These are phyloP conservation scores for Tolypocladium endophyticum DNA, from an alignment of 2,329 filamentous ascomycete species.

Conservation along the genomic window DNA sequence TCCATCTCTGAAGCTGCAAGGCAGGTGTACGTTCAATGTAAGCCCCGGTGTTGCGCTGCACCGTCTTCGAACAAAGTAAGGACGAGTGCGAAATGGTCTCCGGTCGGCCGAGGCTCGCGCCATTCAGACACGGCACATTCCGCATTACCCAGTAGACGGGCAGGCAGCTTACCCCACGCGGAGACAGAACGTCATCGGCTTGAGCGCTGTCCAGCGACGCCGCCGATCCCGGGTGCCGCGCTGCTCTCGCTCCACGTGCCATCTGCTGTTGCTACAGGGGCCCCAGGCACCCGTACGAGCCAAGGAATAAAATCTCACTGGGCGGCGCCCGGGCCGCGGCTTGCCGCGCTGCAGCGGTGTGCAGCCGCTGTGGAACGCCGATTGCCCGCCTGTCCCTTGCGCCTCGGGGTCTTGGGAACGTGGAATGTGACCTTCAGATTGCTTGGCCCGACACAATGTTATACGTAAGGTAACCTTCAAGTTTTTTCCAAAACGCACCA, in stretches of 20 bases:
- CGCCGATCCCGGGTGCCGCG: not conserved
- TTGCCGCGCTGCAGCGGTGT: not conserved
- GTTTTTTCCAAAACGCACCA: not conserved
- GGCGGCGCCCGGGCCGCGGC: not conserved
- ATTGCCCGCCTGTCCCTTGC: not conserved
- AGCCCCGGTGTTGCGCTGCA: too few relatives aligned
- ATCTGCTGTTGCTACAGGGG: not conserved
- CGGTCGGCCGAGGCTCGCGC: not conserved
- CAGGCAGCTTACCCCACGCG: not conserved
- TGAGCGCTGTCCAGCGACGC: not conserved
- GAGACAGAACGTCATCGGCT: not conserved
- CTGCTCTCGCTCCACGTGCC: not conserved
- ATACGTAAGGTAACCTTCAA: not conserved
- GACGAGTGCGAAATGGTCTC: too few relatives aligned
- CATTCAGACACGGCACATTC: not conserved
- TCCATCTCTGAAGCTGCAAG: not conserved
- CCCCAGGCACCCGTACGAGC: not conserved
- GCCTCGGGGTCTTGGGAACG: not conserved
- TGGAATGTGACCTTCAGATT: not conserved
- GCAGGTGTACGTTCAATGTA: too few relatives aligned
- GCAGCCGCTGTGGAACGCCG: not conserved
- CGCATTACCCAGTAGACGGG: not conserved
- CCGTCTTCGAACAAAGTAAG: too few relatives aligned
- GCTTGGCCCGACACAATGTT: not conserved
- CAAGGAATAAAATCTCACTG: not conserved